Percentiles rank a stretch among this genome's conserved stretches.
phyloP scores from a whole-genome alignment of 2,329 filamentous ascomycete genomes.

The Exophiala xenobiotica region DNA sequence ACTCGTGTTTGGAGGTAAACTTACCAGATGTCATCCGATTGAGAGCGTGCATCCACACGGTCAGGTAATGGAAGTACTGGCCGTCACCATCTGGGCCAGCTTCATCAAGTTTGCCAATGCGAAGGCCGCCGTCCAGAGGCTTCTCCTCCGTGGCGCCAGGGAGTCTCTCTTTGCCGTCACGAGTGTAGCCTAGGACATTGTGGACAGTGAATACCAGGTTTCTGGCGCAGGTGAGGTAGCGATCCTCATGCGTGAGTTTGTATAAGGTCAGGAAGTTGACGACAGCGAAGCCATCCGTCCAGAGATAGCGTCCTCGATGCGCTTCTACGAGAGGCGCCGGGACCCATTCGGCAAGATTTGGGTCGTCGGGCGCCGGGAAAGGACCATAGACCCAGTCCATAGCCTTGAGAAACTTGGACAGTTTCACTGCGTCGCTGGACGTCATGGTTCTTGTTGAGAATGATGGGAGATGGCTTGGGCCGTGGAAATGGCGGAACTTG shows the following conservation, averaged over 20 bases:
- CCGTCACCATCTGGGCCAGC: constrained; percentile 55
- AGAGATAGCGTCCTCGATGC: constrained; percentile 59
- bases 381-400: constrained; percentile 44
- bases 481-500: no score
- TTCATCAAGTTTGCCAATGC: constrained; percentile 57
- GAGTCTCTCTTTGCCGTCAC: constrained; percentile 49
- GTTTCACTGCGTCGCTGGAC: constrained; percentile 5
- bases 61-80: constrained; percentile 63
- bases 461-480: no score
- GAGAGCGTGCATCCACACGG: constrained; percentile 63
- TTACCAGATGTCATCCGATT: constrained; percentile 57
- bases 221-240: constrained; percentile 52
- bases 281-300: constrained; percentile 62
- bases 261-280: constrained; percentile 59
- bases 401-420: constrained; percentile 35
- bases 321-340: constrained; percentile 54
- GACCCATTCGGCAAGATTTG: constrained; percentile 41
- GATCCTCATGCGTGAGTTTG: constrained; percentile 39
- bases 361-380: constrained; percentile 35
- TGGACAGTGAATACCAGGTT: constrained; percentile 55
- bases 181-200: constrained; percentile 52
- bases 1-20: no score
- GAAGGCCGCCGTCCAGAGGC: constrained; percentile 55
- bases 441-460: constrained; percentile 11
- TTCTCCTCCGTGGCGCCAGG: constrained; percentile 53